Evolutionary conservation across 2,329 filamentous ascomycete genomes (phyloP).

Genomic region (Sodiomyces alkalinus): DNA sequence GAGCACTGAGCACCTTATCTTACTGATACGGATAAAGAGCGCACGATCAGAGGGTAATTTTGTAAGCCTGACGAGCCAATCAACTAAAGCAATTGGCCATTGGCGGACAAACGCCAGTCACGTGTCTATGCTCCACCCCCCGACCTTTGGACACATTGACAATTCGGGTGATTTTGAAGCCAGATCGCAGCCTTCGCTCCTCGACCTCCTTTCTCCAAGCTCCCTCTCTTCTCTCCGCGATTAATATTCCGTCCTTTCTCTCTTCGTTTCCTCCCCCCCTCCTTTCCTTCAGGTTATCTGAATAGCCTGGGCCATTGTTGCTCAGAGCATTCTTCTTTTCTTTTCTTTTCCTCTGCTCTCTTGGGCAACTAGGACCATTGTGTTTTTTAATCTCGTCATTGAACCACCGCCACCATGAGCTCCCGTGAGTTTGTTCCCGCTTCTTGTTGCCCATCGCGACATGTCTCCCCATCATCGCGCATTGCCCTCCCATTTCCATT

Average conservation of each 20-base stretch:
- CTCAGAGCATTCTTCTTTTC: constrained; percentile 10
- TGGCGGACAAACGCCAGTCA: constrained; percentile 11
- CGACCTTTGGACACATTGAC: constrained; percentile 29
- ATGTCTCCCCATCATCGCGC: not conserved
- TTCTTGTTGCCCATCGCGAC: not conserved
- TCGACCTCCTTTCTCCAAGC: constrained; percentile 9
- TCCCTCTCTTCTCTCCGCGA: constrained; percentile 16
- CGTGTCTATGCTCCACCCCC: constrained; percentile 11
- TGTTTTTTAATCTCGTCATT: constrained; percentile 14
- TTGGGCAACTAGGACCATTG: constrained; percentile 20
- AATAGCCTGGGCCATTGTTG: constrained; percentile 8
- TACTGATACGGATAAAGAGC: no score
- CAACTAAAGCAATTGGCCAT: no score
- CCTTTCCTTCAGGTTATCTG: constrained; percentile 14
- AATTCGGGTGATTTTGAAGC: constrained; percentile 25
- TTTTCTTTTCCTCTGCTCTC: constrained; percentile 16
- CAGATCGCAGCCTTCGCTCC: constrained; percentile 19
- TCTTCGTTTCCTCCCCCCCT: constrained; percentile 18
- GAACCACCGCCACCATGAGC: constrained; percentile 34
- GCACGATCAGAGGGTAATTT: no score
- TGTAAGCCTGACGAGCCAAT: no score
- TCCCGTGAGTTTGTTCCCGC: constrained; percentile 28
- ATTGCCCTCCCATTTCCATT: no score
- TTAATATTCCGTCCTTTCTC: constrained; percentile 16
- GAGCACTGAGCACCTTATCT: no score